Percentiles rank a stretch among this genome's conserved stretches.
Conservation (phyloP, 169 alveolate species). For the Plasmodium yoelii region DNA sequence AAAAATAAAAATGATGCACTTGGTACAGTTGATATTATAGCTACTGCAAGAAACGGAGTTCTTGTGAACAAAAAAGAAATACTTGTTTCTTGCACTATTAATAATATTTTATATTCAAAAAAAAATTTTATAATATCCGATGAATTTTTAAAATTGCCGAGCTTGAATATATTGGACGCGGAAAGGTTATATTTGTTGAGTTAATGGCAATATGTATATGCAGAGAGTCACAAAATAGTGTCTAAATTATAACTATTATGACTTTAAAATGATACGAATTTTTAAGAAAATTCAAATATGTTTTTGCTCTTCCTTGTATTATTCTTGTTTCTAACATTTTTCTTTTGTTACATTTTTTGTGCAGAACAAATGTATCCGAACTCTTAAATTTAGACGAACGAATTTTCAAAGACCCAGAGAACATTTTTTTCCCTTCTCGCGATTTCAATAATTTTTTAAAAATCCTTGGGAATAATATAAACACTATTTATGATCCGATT, state of each 20-base stretch:
- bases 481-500: slow-evolving; percentile 37
- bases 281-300: no score
- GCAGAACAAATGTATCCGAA: slow-evolving; percentile 39
- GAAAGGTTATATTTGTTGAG: slow-evolving; percentile 36
- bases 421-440: slow-evolving; percentile 55
- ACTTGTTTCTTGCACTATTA: slow-evolving; percentile 57
- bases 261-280: no score
- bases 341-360: slow-evolving; percentile 1
- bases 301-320: not conserved
- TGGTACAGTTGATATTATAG: slow-evolving; percentile 68
- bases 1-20: slow-evolving; percentile 71
- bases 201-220: not conserved
- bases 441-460: slow-evolving; percentile 40
- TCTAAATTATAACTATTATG: no score
- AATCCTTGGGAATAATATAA: slow-evolving; percentile 12
- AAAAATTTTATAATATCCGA: slow-evolving; percentile 22
- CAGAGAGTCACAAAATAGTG: no score
- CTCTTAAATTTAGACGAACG: slow-evolving; percentile 72
- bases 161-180: slow-evolving; percentile 61
- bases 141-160: slow-evolving; percentile 33
- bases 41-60: slow-evolving; percentile 63
- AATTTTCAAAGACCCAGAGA: slow-evolving; percentile 72
- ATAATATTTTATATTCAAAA: slow-evolving; percentile 62
- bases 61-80: slow-evolving; percentile 61
- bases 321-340: not conserved